Percentiles rank a stretch among this genome's conserved stretches.
Conservation (phyloP, 345 rosid species). For the Bruguiera sexangula region DNA sequence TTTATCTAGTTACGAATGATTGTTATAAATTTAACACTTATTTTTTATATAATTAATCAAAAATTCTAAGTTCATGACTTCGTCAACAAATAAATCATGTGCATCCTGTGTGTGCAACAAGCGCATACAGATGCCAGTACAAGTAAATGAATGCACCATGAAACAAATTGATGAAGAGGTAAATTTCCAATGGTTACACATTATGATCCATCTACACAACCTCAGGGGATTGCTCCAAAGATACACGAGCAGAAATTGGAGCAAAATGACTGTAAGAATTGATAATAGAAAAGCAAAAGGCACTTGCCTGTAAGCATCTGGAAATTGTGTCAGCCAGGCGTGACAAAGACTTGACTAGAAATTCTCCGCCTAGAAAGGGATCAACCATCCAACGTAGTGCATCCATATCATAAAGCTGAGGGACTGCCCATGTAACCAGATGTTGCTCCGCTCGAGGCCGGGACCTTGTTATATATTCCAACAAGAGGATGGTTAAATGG, state of each 20-base stretch:
- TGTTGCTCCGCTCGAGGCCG: constrained; percentile 73
- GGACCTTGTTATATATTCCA: constrained; percentile 41
- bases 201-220: too few relatives aligned
- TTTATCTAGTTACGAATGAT: too few relatives aligned
- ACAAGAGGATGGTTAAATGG: neutral
- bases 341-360: constrained; percentile 78
- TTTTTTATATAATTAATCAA: too few relatives aligned
- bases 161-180: too few relatives aligned
- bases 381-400: constrained; percentile 86
- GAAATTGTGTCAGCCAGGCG: constrained; percentile 92
- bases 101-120: too few relatives aligned
- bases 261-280: neutral
- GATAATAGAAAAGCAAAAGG: neutral
- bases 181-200: too few relatives aligned
- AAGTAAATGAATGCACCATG: too few relatives aligned
- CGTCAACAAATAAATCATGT: too few relatives aligned
- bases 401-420: constrained; percentile 84
- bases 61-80: too few relatives aligned
- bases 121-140: too few relatives aligned
- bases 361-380: constrained; percentile 57
- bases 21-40: too few relatives aligned
- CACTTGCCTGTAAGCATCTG: constrained; percentile 71
- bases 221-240: neutral
- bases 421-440: constrained; percentile 85
- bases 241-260: neutral